Evolutionary conservation across 2,329 filamentous ascomycete genomes (phyloP).

Genomic region (Pestalotiopsis sp.): DNA sequence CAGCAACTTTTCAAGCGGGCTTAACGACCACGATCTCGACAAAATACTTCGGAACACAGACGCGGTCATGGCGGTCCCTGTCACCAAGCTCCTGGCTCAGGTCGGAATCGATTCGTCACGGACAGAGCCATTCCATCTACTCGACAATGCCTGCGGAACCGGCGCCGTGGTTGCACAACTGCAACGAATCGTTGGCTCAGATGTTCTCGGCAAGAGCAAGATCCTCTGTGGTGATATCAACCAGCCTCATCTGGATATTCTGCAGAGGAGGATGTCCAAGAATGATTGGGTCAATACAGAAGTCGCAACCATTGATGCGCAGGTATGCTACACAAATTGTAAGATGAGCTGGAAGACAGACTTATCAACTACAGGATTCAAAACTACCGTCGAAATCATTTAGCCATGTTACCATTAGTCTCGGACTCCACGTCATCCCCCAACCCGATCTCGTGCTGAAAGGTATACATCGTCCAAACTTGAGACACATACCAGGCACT

Average conservation of each 20-base stretch:
- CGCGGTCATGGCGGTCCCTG: conserved; percentile 22
- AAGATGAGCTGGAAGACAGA: not conserved
- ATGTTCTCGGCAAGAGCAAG: conserved; percentile 42
- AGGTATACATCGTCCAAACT: conserved; percentile 24
- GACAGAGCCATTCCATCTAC: conserved; percentile 36
- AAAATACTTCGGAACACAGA: conserved; percentile 20
- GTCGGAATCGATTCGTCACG: conserved; percentile 28
- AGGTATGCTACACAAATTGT: conserved; percentile 31
- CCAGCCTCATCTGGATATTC: conserved; percentile 39
- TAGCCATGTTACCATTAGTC: conserved; percentile 46
- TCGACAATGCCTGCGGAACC: conserved; percentile 57
- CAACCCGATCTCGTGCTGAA: conserved; percentile 37
- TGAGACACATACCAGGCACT: not conserved
- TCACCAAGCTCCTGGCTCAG: conserved; percentile 27
- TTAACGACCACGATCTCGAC: conserved; percentile 20
- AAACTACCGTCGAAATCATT: conserved; percentile 38
- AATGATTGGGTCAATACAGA: conserved; percentile 50
- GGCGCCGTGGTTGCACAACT: conserved; percentile 50
- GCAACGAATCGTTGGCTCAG: conserved; percentile 37
- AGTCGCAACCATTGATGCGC: conserved; percentile 46
- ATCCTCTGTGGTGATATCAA: conserved; percentile 53
- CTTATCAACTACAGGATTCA: conserved; percentile 35
- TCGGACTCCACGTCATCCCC: conserved; percentile 49
- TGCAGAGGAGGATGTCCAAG: conserved; percentile 36
- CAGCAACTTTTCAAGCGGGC: conserved; percentile 9